Evolutionary conservation across 2,329 filamentous ascomycete genomes (phyloP), one percentile per base, ranked within the genome.

Genomic region (Colletotrichum cordylinicola): DNA sequence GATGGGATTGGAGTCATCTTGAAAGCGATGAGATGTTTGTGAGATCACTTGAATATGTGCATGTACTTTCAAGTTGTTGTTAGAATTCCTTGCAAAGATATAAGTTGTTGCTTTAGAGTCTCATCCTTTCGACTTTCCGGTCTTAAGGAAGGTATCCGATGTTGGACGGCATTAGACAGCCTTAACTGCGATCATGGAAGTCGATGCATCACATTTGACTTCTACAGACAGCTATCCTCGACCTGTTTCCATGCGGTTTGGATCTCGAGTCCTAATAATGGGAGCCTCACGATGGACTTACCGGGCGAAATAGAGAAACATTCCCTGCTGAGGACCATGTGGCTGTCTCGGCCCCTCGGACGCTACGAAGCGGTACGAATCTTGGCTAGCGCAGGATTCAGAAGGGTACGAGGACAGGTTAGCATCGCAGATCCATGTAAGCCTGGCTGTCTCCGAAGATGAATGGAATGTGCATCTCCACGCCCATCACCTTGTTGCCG

Each of bases 141-240:
- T n/a, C 0, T 1, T 10, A 1, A n/a, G 18, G 39, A n/a, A n/a
- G n/a, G 0, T 48, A 9, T 2, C 18, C 18, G n/a, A 12, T 13
- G 0, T 52, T 8, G 0, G 4, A 13, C n/a, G 43, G 43, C 43
- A 1, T 8, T 21, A 13, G n/a, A 52, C 3, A 48, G 43, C n/a
- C 18, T 43, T 43, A 6, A 43, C 5, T 43, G 18, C 39, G 18
- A 43, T n/a, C 37, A 43, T 43, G 16, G 16, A 43, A 27, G 24
- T 27, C 24, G 24, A 27, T 27, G 24, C 24, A 27, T 27, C 24
- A 27, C 24, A 27, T 27, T 27, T 27, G 2, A 43, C 10, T 8
- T 4, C 9, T 43, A 43, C 16, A 2, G 37, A 16, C 8, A 16
- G 2, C 8, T 16, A 18, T 2, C 16, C 37, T 43, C 39, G 39